phyloP scores from a whole-genome alignment of 1,284 basidiomycete species.

The Irpex sp. region DNA sequence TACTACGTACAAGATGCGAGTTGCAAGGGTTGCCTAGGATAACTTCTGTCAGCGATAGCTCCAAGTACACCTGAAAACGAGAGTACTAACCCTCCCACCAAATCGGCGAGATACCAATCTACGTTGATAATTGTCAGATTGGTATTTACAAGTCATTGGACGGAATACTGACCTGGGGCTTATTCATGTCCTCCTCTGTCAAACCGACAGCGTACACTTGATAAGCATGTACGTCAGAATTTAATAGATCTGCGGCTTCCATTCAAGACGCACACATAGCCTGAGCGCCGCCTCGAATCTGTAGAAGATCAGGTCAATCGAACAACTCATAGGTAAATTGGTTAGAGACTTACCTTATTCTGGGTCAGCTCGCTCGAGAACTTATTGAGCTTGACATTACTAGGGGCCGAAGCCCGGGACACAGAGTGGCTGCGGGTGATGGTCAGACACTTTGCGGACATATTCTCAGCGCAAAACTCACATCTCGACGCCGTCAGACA shows the following conservation, averaged over 20 bases:
- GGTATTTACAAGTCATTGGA: neutral
- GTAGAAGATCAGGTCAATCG: neutral
- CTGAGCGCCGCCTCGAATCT: conserved; percentile 74
- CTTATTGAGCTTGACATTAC: conserved; percentile 60
- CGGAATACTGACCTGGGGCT: conserved; percentile 58
- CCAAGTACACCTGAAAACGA: neutral
- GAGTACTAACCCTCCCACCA: conserved; percentile 80
- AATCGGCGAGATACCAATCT: conserved; percentile 82
- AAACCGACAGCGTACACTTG: conserved; percentile 76
- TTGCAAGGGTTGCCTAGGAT: conserved; percentile 79
- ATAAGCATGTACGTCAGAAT: neutral
- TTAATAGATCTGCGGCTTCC: neutral
- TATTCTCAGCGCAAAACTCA: conserved; percentile 23
- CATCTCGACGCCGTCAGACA: conserved; percentile 53
- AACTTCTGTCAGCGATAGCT: neutral
- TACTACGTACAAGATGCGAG: conserved; percentile 57
- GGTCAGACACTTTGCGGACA: neutral
- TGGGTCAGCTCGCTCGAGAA: conserved; percentile 67
- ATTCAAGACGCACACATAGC: conserved; percentile 67
- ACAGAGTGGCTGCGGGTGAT: conserved; percentile 36
- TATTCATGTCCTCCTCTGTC: conserved; percentile 77
- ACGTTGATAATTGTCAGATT: neutral
- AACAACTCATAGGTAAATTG: neutral
- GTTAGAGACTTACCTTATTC: conserved; percentile 47
- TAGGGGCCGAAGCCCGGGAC: conserved; percentile 34